A percentile compares a stretch with the other conserved stretches of the same genome.
These are phyloP conservation scores for Trypethelium eluteriae DNA, from an alignment of 495 filamentous ascomycete species.

Conservation along the genomic window DNA sequence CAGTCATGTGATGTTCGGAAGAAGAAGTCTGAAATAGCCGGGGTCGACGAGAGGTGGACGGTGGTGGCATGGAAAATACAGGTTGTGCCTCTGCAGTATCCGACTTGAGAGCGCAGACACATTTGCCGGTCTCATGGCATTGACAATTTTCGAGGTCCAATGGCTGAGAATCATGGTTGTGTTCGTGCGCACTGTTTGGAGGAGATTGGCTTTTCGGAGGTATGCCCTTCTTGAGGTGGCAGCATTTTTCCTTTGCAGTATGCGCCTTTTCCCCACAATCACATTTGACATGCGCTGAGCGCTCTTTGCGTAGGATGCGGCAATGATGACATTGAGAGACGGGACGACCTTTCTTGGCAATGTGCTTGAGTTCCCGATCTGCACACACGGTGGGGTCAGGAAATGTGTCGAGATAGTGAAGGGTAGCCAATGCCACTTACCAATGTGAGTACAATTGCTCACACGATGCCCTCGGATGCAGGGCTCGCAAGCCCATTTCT, in stretches of 20 bases:
- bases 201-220: conserved; percentile 2
- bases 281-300: conserved; percentile 90
- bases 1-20: conserved; percentile 62
- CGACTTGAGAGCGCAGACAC: conserved; percentile 79
- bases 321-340: conserved; percentile 98
- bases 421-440: conserved; percentile 21
- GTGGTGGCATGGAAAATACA: conserved; percentile 21
- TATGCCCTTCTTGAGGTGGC: conserved; percentile 43
- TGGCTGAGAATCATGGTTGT: conserved; percentile 30
- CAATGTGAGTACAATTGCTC: conserved; percentile 37
- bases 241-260: conserved; percentile 55
- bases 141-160: conserved; percentile 56
- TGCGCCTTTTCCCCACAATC: conserved; percentile 89
- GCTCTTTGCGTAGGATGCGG: conserved; percentile 92
- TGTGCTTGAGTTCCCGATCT: conserved; percentile 91
- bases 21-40: conserved; percentile 75
- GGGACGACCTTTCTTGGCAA: conserved; percentile 97
- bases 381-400: conserved; percentile 12
- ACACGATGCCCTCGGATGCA: conserved; percentile 41
- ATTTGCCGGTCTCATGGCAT: conserved; percentile 86
- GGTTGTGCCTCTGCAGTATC: conserved; percentile 10
- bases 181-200: conserved; percentile 14
- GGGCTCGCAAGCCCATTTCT: conserved; percentile 38
- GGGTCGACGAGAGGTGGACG: conserved; percentile 44
- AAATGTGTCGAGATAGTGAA: conserved; percentile 1